Evolutionary conservation across 306 rosid genomes (phyloP).

Genomic region (Cucumis cinereus): DNA sequence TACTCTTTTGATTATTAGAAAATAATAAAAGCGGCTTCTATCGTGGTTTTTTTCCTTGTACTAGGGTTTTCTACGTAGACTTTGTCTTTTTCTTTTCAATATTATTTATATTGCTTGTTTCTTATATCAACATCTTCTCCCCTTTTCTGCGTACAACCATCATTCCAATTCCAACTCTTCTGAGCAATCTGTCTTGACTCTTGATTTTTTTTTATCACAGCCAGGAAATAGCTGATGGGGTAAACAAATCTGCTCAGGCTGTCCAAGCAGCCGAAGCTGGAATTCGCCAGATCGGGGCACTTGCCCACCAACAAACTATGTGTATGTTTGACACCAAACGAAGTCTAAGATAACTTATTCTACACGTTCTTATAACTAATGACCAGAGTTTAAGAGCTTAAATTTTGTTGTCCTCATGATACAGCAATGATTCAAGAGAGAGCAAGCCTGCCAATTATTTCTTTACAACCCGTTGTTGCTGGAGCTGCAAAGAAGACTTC

Average conservation of each 20-base stretch:
- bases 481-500: conserved; percentile 94
- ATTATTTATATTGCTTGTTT: neutral
- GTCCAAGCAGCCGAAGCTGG: conserved; percentile 88
- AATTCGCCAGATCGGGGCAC: conserved; percentile 59
- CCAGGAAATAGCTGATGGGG: conserved; percentile 87
- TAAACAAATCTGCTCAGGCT: conserved; percentile 80
- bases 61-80: too few species aligned
- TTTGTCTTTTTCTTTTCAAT: too few species aligned
- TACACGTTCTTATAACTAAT: neutral
- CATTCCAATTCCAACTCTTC: neutral
- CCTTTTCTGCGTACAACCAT: neutral
- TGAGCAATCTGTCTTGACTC: neutral
- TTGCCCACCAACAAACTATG: conserved; percentile 78
- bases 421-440: conserved; percentile 92
- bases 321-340: conserved; percentile 32
- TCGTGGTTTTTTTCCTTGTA: too few species aligned
- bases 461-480: conserved; percentile 67
- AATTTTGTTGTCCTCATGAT: neutral
- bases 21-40: too few species aligned
- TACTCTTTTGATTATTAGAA: too few species aligned
- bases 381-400: neutral
- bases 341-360: neutral
- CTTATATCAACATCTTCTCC: neutral
- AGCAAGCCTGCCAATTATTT: conserved; percentile 70
- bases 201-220: conserved; percentile 24